These are phyloP conservation scores for Podospora appendiculata DNA, from an alignment of 495 filamentous ascomycete genomes.

Conservation along the genomic window DNA sequence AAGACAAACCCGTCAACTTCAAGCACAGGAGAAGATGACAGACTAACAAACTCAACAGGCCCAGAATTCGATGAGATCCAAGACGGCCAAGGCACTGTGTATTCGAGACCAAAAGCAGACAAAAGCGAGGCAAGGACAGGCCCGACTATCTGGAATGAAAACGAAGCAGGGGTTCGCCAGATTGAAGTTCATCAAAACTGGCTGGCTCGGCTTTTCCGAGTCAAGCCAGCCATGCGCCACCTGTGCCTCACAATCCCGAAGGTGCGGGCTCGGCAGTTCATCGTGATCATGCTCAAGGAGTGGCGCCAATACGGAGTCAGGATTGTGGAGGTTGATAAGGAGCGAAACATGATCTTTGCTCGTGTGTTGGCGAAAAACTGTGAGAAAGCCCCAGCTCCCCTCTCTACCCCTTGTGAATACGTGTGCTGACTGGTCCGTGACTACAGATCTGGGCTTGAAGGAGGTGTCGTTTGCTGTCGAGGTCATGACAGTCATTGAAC, in stretches of 20 bases:
- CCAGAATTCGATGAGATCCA: constrained; percentile 6
- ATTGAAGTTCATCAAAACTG: constrained; percentile 65
- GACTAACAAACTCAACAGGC: background rate
- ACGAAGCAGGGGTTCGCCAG: constrained; percentile 25
- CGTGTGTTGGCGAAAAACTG: constrained; percentile 67
- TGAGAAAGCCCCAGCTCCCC: constrained; percentile 41
- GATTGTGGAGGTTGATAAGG: constrained; percentile 66
- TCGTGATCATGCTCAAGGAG: constrained; percentile 61
- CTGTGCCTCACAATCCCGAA: constrained; percentile 67
- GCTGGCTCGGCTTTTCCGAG: constrained; percentile 78
- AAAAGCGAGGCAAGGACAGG: constrained; percentile 2
- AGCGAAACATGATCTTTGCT: constrained; percentile 64
- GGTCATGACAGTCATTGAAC: constrained; percentile 77
- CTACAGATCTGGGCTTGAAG: constrained; percentile 61
- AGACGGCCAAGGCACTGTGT: background rate
- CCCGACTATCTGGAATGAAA: constrained; percentile 13
- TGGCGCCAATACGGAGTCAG: constrained; percentile 77
- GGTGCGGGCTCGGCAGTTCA: constrained; percentile 62
- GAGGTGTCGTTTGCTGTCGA: constrained; percentile 74
- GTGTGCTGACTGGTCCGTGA: constrained; percentile 15
- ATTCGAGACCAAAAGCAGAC: background rate
- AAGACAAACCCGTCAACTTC: constrained; percentile 3
- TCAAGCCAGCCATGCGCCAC: constrained; percentile 70
- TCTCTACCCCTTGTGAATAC: background rate
- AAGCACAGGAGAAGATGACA: background rate